Evolutionary conservation across 768 basidiomycete genomes (phyloP).

Genomic region (Kwoniella newhampshirensis): DNA sequence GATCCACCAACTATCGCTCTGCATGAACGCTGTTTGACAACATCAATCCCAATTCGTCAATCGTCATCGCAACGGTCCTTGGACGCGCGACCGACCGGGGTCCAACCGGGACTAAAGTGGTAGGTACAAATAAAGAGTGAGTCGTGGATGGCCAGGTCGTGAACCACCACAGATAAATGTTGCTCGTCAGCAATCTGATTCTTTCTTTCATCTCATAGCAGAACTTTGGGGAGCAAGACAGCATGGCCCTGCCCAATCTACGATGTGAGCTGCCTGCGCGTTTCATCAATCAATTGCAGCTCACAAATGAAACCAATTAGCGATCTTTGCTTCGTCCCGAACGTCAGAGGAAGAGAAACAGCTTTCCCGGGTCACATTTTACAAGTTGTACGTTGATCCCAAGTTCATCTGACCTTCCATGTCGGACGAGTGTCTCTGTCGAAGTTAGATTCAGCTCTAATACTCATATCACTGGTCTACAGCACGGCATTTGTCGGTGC

Average conservation of each 20-base stretch:
- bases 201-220: neutral
- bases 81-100: no score
- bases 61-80: conserved; percentile 1
- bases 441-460: neutral
- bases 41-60: neutral
- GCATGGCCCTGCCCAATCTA: conserved; percentile 47
- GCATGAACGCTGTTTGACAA: no score
- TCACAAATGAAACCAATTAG: conserved; percentile 12
- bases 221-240: neutral
- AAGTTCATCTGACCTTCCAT: neutral
- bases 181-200: neutral
- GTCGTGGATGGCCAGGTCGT: no score
- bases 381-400: conserved; percentile 49
- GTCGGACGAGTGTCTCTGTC: neutral
- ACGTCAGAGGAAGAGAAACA: conserved; percentile 53
- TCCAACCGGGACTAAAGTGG: no score
- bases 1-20: no score
- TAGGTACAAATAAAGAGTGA: no score
- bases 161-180: no score
- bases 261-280: conserved; percentile 29
- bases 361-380: conserved; percentile 51
- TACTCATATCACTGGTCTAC: neutral
- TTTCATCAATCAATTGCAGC: neutral
- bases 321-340: conserved; percentile 52
- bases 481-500: conserved; percentile 53